Evolutionary conservation across 2,329 filamentous ascomycete genomes (phyloP), one percentile per base, ranked within the genome.

Genomic region (Fusarium globosum): DNA sequence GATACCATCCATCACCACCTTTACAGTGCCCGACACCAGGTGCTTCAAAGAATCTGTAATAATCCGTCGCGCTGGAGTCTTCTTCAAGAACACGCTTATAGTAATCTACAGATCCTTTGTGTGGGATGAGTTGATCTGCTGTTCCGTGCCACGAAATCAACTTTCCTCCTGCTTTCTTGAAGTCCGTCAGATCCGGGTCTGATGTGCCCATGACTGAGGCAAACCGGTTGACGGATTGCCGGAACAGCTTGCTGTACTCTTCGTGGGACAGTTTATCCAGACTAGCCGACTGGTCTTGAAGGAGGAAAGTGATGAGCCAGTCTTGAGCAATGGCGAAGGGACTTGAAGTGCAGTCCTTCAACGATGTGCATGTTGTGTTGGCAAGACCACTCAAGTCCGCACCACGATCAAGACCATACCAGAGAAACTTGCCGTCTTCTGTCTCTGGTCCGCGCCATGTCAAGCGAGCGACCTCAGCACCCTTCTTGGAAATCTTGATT

Each of bases 81-180:
- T 26, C 28, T 2, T 63, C 9, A 0, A 73, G 43, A 4, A 76
- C 63, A 4, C 63, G 65, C 0, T 74, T 39, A 4, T 66, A 72
- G 16, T 76, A 76, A 6, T 74, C 60, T 2, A 66, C 38, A 1
- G 73, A 74, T 21, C 71, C 68, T 15, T 73, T 62, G 15, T 41
- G 42, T 0, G 71, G 65, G 2, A 75, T 69, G 0, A 72, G 36
- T 1, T 72, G n/a, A 43, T 76, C 74, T 3, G 66, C 63, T 13
- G 72, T 69, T 3, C 74, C 74, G n/a, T 76, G 74, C 68, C 73
- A 76, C 0, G 65, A 30, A 5, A 76, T 52, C 18, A 76, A 26
- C 12, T 76, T 76, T 13, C 74, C 74, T 7, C 73, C 68, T 2
- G 61, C 55, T 0, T 52, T 52, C 14, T 70, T 74, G 10, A 76